Evolutionary conservation across 2,329 filamentous ascomycete genomes (phyloP).

Genomic region (Dothiorella sarmentorum): DNA sequence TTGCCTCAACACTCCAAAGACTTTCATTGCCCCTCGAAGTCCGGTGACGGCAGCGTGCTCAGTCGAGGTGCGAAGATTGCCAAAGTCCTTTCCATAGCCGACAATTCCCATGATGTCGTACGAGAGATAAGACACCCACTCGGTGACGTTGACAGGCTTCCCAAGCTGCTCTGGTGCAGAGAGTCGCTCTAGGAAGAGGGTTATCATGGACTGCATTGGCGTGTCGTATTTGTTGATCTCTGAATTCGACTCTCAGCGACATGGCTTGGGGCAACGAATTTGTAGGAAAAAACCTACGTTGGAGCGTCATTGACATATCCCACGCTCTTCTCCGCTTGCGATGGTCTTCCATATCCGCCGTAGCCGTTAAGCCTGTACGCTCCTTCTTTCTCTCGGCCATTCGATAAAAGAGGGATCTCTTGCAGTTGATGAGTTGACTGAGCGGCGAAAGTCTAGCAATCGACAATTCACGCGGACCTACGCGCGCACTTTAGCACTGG

Average conservation of each 20-base stretch:
- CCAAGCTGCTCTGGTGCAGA: neutral
- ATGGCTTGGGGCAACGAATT: too few relatives aligned
- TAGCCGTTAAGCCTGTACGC: conserved; percentile 26
- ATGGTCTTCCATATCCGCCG: conserved; percentile 30
- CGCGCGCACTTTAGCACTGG: too few relatives aligned
- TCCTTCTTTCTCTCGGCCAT: too few relatives aligned
- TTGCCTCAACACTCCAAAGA: neutral
- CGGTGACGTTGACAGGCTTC: neutral
- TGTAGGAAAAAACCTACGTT: conserved; percentile 14
- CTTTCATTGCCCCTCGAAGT: conserved; percentile 28
- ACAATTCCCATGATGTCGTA: conserved; percentile 53
- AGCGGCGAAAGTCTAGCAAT: neutral
- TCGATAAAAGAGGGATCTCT: neutral
- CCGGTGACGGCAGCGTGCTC: conserved; percentile 40
- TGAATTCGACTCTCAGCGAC: too few relatives aligned
- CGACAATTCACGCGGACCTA: neutral
- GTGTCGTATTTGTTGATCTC: neutral
- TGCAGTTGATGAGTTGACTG: neutral
- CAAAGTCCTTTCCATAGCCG: conserved; percentile 44
- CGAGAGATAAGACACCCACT: conserved; percentile 19
- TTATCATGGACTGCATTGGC: neutral
- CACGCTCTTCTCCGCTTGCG: conserved; percentile 30
- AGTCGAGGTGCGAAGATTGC: conserved; percentile 27
- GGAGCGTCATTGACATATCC: conserved; percentile 34
- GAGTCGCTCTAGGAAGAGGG: neutral